phyloP scores from a whole-genome alignment of 2,329 filamentous ascomycete genomes.

The Microascus cirrosus region DNA sequence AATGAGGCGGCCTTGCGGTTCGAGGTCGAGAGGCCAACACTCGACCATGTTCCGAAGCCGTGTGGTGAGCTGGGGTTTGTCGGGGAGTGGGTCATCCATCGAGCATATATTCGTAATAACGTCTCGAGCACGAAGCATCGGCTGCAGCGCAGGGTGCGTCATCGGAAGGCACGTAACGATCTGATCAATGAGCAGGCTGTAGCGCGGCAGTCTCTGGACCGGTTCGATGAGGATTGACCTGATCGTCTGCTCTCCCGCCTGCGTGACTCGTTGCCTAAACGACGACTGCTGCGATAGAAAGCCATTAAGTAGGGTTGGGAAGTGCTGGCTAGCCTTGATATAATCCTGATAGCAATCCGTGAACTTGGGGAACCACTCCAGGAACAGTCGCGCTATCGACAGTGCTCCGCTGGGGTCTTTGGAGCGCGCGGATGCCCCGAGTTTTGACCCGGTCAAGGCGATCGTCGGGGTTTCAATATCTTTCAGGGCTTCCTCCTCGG shows the following conservation, averaged over 20 bases:
- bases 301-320: conserved; percentile 67
- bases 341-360: conserved; percentile 87
- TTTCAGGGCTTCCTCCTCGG: conserved; percentile 65
- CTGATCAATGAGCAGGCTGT: conserved; percentile 92
- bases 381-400: conserved; percentile 66
- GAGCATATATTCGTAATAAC: conserved; percentile 95
- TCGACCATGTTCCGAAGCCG: conserved; percentile 67
- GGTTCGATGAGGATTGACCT: conserved; percentile 92
- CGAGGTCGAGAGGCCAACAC: conserved; percentile 62
- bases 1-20: conserved; percentile 68
- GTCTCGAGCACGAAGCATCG: conserved; percentile 79
- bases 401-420: conserved; percentile 70
- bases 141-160: conserved; percentile 72
- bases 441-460: conserved; percentile 27
- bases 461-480: conserved; percentile 56
- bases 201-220: conserved; percentile 85
- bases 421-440: conserved; percentile 30
- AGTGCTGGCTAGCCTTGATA: conserved; percentile 79
- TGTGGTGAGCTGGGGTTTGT: conserved; percentile 63
- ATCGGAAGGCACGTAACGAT: conserved; percentile 80
- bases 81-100: conserved; percentile 60
- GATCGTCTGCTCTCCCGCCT: conserved; percentile 80
- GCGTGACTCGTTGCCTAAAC: conserved; percentile 68
- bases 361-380: conserved; percentile 91
- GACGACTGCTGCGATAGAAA: conserved; percentile 75